Evolutionary conservation across 2,329 filamentous ascomycete genomes (phyloP).

Genomic region (Xylaria digitata): DNA sequence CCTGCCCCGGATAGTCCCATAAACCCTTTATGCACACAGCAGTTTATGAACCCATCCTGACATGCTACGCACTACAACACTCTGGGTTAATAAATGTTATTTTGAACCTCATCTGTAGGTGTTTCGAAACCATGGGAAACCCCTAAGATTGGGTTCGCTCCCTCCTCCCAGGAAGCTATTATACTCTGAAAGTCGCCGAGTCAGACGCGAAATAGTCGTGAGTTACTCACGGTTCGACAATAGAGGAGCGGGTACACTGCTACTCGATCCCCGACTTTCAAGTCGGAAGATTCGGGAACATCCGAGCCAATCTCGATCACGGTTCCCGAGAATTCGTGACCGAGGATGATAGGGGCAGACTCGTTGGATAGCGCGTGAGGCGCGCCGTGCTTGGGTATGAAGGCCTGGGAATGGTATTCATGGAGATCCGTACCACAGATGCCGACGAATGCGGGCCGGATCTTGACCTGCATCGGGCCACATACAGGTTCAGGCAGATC

Average conservation of each 20-base stretch:
- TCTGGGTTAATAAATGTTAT: neutral
- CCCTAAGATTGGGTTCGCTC: neutral
- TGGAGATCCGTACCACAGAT: slow-evolving; percentile 53
- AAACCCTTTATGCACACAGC: slow-evolving; percentile 62
- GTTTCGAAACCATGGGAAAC: neutral
- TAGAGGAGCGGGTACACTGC: slow-evolving; percentile 70
- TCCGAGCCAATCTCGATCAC: slow-evolving; percentile 67
- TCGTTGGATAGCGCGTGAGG: slow-evolving; percentile 70
- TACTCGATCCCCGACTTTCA: slow-evolving; percentile 67
- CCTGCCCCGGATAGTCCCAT: slow-evolving; percentile 59
- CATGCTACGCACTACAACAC: slow-evolving; percentile 62
- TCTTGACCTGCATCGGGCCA: slow-evolving; percentile 41
- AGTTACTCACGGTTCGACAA: slow-evolving; percentile 55
- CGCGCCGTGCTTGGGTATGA: slow-evolving; percentile 44
- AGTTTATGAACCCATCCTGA: slow-evolving; percentile 63
- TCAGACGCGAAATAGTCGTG: neutral
- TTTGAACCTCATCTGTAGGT: neutral
- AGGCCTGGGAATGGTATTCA: slow-evolving; percentile 49
- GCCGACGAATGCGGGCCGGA: slow-evolving; percentile 49
- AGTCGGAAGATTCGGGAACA: slow-evolving; percentile 51
- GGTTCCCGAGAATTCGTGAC: slow-evolving; percentile 73
- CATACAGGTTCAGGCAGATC: slow-evolving; percentile 41
- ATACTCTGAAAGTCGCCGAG: neutral
- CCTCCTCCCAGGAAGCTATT: neutral
- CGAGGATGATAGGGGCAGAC: slow-evolving; percentile 68